These are phyloP conservation scores for Teunomyces funiuensis DNA, from an alignment of 805 yeast species.

Conservation along the genomic window DNA sequence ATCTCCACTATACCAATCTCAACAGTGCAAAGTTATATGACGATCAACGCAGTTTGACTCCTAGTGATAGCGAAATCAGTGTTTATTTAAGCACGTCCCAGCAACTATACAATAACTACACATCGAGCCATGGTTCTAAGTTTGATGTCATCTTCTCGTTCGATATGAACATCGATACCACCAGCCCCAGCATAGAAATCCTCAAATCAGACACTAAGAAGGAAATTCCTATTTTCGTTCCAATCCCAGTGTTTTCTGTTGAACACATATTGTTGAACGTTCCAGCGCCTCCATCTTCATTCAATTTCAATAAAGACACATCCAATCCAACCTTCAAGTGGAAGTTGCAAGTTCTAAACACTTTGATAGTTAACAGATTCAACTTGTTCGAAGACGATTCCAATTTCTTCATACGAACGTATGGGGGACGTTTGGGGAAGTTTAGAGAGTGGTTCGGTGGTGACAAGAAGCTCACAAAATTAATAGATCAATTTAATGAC, in stretches of 20 bases:
- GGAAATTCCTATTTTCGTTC: slow-evolving; percentile 35
- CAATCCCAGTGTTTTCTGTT: slow-evolving; percentile 33
- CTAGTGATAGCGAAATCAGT: slow-evolving; percentile 5
- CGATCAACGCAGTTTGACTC: slow-evolving; percentile 25
- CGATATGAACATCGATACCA: slow-evolving; percentile 31
- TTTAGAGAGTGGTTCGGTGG: slow-evolving; percentile 27
- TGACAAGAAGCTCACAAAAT: slow-evolving; percentile 12
- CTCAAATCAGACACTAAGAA: slow-evolving; percentile 19
- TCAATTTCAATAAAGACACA: slow-evolving; percentile 15
- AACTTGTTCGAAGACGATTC: slow-evolving; percentile 18
- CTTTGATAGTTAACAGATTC: slow-evolving; percentile 30
- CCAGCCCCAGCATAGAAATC: slow-evolving; percentile 37
- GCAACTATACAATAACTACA: slow-evolving; percentile 35
- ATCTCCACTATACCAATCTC: slow-evolving; percentile 61
- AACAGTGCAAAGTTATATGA: slow-evolving; percentile 63
- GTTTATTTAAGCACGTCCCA: slow-evolving; percentile 31
- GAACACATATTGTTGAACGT: slow-evolving; percentile 27
- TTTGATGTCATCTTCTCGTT: slow-evolving; percentile 38
- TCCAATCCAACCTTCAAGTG: slow-evolving; percentile 27
- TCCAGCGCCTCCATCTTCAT: slow-evolving; percentile 21
- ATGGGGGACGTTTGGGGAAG: slow-evolving; percentile 28
- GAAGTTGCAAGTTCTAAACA: slow-evolving; percentile 30
- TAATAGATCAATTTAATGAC: slow-evolving; percentile 21
- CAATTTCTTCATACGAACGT: slow-evolving; percentile 22
- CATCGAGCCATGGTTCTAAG: slow-evolving; percentile 15